phyloP scores from a whole-genome alignment of 2,329 filamentous ascomycete species.

The Paraphoma chrysanthemicola region DNA sequence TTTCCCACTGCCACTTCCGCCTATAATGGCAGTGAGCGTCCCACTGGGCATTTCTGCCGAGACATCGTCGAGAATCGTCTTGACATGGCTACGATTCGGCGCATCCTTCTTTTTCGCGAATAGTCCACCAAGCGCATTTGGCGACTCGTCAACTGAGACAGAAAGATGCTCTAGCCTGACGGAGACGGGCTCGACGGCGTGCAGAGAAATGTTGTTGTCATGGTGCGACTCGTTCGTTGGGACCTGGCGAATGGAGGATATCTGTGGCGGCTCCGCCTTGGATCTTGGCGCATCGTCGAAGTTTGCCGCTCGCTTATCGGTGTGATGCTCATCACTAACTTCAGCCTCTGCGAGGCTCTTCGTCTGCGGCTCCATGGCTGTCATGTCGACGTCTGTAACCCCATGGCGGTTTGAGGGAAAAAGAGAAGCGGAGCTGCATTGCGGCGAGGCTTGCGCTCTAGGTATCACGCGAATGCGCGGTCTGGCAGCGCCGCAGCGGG shows the following conservation, averaged over 20 bases:
- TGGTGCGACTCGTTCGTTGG: constrained; percentile 28
- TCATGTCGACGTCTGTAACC: constrained; percentile 4
- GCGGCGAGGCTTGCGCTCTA: constrained; percentile 5
- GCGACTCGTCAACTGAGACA: constrained; percentile 66
- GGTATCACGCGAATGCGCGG: constrained; percentile 3
- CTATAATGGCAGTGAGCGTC: constrained; percentile 76
- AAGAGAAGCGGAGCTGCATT: constrained; percentile 6
- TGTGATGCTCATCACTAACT: constrained; percentile 1
- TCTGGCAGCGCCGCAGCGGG: constrained; percentile 11
- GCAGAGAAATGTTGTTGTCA: constrained; percentile 45
- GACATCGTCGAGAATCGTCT: constrained; percentile 67
- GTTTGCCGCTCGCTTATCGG: not conserved
- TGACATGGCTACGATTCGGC: constrained; percentile 39
- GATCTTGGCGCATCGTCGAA: constrained; percentile 3
- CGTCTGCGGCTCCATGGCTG: constrained; percentile 20
- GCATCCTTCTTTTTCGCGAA: constrained; percentile 36
- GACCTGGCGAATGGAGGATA: constrained; percentile 18
- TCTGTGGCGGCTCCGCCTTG: constrained; percentile 1
- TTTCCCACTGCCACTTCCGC: constrained; percentile 76
- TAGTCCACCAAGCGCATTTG: constrained; percentile 39
- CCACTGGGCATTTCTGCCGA: constrained; percentile 69
- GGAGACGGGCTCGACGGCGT: constrained; percentile 63
- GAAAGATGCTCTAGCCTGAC: constrained; percentile 62
- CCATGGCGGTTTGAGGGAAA: constrained; percentile 13
- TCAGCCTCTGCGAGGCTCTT: constrained; percentile 12